These are phyloP conservation scores for Miscanthus lutarioriparius DNA, from an alignment of 176 grass and related monocot species.

Conservation along the genomic window DNA sequence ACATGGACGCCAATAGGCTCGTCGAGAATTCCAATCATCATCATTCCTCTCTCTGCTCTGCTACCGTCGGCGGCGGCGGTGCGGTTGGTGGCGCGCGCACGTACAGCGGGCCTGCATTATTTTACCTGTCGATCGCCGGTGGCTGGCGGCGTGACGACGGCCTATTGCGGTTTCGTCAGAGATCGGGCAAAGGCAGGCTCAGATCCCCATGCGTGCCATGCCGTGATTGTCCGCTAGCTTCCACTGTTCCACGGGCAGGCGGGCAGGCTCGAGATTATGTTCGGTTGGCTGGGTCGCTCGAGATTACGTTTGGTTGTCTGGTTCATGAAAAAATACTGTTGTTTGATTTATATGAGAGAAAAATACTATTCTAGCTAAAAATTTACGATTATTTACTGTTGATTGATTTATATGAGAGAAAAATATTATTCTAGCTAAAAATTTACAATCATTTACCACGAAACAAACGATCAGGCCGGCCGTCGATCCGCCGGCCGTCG, in stretches of 20 bases:
- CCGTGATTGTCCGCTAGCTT: constrained; percentile 12
- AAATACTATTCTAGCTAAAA: too few species aligned
- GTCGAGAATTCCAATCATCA: constrained; percentile 41
- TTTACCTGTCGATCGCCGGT: background rate
- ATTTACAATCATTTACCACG: too few species aligned
- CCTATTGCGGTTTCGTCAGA: background rate
- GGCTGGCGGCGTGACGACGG: constrained; percentile 9
- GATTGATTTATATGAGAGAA: too few species aligned
- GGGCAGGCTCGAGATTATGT: too few species aligned
- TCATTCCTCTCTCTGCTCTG: background rate
- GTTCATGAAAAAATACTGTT: too few species aligned
- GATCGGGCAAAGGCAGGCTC: background rate
- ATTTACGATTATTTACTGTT: too few species aligned
- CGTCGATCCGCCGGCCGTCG: too few species aligned
- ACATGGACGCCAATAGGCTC: constrained; percentile 40
- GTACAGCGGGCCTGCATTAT: background rate
- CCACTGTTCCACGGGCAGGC: background rate
- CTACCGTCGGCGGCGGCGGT: background rate
- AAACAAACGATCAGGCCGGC: too few species aligned
- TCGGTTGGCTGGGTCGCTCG: too few species aligned
- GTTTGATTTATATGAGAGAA: too few species aligned
- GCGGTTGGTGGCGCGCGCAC: constrained; percentile 29
- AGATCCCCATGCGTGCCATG: constrained; percentile 24
- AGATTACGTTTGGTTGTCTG: too few species aligned
- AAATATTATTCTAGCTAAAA: too few species aligned